These are phyloP conservation scores for Starmerella davenportii DNA, from an alignment of 805 yeast genomes.

Conservation along the genomic window DNA sequence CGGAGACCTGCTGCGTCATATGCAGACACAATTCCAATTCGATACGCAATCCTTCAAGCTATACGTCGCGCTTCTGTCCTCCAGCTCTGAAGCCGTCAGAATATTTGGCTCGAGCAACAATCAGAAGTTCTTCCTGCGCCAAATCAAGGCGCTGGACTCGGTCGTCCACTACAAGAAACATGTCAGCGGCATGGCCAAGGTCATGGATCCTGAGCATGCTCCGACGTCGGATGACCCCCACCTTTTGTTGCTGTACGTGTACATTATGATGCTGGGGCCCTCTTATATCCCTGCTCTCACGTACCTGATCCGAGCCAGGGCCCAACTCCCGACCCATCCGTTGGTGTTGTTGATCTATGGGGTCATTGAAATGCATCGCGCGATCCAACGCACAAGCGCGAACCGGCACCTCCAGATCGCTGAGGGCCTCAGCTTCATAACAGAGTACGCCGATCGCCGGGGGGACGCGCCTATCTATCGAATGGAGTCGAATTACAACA, in stretches of 20 bases:
- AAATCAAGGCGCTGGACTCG: conserved; percentile 75
- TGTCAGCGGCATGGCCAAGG: conserved; percentile 64
- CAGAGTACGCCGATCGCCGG: conserved; percentile 49
- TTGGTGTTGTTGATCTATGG: conserved; percentile 60
- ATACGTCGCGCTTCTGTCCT: conserved; percentile 47
- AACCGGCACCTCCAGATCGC: conserved; percentile 75
- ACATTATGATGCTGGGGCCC: conserved; percentile 60
- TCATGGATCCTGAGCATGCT: conserved; percentile 21
- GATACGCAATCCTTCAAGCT: conserved; percentile 47
- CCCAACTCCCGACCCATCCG: conserved; percentile 54
- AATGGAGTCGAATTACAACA: conserved; percentile 44
- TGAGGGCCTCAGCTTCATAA: conserved; percentile 65
- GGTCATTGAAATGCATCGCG: conserved; percentile 66
- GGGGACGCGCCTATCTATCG: conserved; percentile 4
- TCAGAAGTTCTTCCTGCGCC: conserved; percentile 79
- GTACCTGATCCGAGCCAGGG: conserved; percentile 55
- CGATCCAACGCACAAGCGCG: conserved; percentile 75
- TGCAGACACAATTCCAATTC: conserved; percentile 57
- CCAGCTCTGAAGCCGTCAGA: conserved; percentile 42
- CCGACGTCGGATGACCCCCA: conserved; percentile 33
- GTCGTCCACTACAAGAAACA: conserved; percentile 31
- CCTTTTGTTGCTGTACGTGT: conserved; percentile 60
- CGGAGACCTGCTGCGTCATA: conserved; percentile 40
- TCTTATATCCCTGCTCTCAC: conserved; percentile 70
- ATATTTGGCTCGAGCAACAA: conserved; percentile 60